Conservation (phyloP, 1,284 basidiomycete species). For the Rhodotorula sp. region DNA sequence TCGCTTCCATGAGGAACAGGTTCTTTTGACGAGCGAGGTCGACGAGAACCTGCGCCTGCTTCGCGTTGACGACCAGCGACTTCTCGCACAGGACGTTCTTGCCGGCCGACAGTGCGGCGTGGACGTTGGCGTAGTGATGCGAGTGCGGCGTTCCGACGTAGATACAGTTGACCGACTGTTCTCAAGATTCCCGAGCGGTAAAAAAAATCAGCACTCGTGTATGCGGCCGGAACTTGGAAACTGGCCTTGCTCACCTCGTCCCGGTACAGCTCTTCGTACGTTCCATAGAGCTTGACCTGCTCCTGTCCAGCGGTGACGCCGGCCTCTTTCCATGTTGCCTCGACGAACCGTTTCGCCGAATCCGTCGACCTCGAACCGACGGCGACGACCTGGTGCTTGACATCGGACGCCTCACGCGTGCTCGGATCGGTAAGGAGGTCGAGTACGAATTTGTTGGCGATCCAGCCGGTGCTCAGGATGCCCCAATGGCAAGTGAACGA, state of each 20-base stretch:
- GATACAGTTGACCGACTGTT: constrained; percentile 51
- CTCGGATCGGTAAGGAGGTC: constrained; percentile 50
- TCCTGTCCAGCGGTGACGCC: constrained; percentile 42
- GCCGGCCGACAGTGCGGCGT: constrained; percentile 51
- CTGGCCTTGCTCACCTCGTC: constrained; percentile 38
- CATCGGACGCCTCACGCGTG: constrained; percentile 49
- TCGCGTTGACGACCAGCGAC: constrained; percentile 53
- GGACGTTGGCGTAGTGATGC: constrained; percentile 52
- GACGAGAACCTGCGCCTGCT: constrained; percentile 51
- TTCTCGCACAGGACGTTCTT: constrained; percentile 49
- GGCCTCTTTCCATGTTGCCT: constrained; percentile 45
- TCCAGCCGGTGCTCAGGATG: constrained; percentile 41
- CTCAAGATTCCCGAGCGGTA: too few relatives aligned
- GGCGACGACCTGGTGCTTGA: constrained; percentile 54
- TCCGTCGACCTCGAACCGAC: constrained; percentile 50
- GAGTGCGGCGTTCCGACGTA: constrained; percentile 56
- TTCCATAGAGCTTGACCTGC: constrained; percentile 43
- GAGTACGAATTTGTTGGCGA: constrained; percentile 48
- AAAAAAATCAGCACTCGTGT: too few relatives aligned
- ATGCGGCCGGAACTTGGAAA: too few relatives aligned
- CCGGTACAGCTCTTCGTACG: constrained; percentile 51
- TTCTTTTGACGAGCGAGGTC: constrained; percentile 49
- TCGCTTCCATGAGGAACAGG: constrained; percentile 51
- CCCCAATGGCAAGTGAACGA: constrained; percentile 19
- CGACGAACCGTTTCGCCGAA: constrained; percentile 51